Conservation (phyloP, 2,329 filamentous ascomycete species). For the Westerdykella ornata region DNA sequence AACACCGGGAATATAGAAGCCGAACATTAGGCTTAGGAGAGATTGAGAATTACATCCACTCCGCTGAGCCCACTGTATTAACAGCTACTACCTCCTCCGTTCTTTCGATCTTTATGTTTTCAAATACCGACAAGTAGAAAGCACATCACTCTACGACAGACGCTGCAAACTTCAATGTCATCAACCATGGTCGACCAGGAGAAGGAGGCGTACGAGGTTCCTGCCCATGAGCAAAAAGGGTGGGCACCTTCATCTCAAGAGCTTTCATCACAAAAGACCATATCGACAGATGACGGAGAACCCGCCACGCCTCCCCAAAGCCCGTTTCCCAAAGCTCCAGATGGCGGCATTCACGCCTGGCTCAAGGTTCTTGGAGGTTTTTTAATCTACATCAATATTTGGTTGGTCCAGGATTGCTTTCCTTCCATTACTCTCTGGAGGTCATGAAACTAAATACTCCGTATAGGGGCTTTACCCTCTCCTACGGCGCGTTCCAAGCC, state of each 20-base stretch:
- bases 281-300: conserved; percentile 14
- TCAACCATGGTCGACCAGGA: too few species aligned
- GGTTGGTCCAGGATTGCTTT: conserved; percentile 13
- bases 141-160: too few species aligned
- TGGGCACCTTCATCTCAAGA: not conserved
- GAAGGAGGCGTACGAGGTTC: too few species aligned
- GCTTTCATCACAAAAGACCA: not conserved
- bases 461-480: conserved; percentile 37
- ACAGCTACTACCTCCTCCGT: too few species aligned
- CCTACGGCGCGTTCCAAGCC: conserved; percentile 41
- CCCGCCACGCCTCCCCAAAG: conserved; percentile 14
- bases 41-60: too few species aligned
- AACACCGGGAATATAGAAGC: too few species aligned
- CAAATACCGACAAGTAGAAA: too few species aligned
- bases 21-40: too few species aligned
- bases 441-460: not conserved
- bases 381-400: conserved; percentile 37
- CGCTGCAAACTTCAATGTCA: too few species aligned
- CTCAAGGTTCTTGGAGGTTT: conserved; percentile 36
- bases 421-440: not conserved
- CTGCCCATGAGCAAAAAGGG: too few species aligned
- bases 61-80: too few species aligned
- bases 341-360: conserved; percentile 36
- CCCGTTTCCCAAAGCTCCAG: conserved; percentile 27
- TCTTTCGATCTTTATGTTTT: too few species aligned